Percentiles rank a stretch among this genome's conserved stretches.
phyloP scores from a whole-genome alignment of 306 rosid genomes.

The Quercus robur region DNA sequence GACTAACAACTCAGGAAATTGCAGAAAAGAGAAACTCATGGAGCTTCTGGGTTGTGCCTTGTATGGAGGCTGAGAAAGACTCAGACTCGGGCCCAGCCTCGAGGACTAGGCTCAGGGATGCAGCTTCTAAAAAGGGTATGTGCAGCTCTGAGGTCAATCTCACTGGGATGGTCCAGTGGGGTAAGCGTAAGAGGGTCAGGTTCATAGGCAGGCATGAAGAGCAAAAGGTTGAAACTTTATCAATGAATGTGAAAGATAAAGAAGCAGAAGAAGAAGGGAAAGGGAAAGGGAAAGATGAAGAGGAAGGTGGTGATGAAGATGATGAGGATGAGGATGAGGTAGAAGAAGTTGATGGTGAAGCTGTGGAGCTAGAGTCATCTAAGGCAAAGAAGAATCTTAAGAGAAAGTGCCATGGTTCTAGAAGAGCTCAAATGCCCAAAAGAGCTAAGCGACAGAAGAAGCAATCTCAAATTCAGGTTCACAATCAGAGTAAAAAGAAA shows the following conservation, averaged over 20 bases:
- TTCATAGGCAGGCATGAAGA: conserved; percentile 53
- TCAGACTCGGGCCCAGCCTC: conserved; percentile 15
- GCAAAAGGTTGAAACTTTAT: conserved; percentile 29
- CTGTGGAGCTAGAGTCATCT: conserved; percentile 7
- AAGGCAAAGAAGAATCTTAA: conserved; percentile 31
- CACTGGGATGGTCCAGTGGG: conserved; percentile 80
- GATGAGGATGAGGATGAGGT: conserved; percentile 24
- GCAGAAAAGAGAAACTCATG: conserved; percentile 42
- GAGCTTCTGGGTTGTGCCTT: conserved; percentile 60
- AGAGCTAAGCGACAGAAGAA: conserved; percentile 17
- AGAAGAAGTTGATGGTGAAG: conserved; percentile 25
- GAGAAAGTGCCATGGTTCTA: conserved; percentile 29
- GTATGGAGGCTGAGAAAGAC: conserved; percentile 10
- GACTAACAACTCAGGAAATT: conserved; percentile 44
- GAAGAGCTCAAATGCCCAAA: conserved; percentile 15
- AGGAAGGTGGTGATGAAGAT: background rate
- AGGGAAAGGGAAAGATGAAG: conserved; percentile 14
- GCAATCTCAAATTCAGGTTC: conserved; percentile 30
- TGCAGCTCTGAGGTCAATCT: conserved; percentile 65
- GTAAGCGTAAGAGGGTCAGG: conserved; percentile 60
- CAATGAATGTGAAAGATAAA: background rate
- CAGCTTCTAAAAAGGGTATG: conserved; percentile 46
- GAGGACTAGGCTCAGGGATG: conserved; percentile 18
- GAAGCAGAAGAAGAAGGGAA: background rate
- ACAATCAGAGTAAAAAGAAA: conserved; percentile 32